These are phyloP conservation scores for Zalerion maritima DNA, from an alignment of 495 filamentous ascomycete species.

Conservation along the genomic window DNA sequence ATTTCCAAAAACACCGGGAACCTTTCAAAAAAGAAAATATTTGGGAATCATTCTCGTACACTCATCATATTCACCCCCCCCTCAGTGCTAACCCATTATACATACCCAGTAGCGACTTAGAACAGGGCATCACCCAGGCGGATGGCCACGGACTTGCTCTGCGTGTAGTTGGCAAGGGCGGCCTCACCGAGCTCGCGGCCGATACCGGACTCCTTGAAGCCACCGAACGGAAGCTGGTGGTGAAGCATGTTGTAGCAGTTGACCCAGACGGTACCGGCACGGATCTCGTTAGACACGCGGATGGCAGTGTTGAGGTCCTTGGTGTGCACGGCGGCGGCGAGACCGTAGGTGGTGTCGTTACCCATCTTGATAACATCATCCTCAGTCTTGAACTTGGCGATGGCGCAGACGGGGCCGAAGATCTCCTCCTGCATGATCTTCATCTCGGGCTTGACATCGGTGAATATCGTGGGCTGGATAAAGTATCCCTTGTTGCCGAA, in stretches of 20 bases:
- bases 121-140: constrained; percentile 30
- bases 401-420: constrained; percentile 87
- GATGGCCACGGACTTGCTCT: constrained; percentile 49
- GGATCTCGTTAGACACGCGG: constrained; percentile 65
- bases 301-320: constrained; percentile 85
- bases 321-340: constrained; percentile 89
- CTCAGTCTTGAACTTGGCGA: constrained; percentile 86
- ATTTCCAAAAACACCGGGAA: too few species aligned
- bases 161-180: constrained; percentile 82
- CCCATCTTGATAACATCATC: constrained; percentile 70
- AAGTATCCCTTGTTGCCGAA: constrained; percentile 88
- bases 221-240: constrained; percentile 74
- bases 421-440: constrained; percentile 99
- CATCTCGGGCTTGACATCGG: constrained; percentile 76
- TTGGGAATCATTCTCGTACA: too few species aligned
- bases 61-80: too few species aligned
- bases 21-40: too few species aligned
- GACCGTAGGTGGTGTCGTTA: constrained; percentile 75
- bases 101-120: too few species aligned
- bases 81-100: too few species aligned
- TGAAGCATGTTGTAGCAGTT: constrained; percentile 83
- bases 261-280: constrained; percentile 91
- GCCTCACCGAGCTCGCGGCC: constrained; percentile 92
- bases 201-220: constrained; percentile 86
- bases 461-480: constrained; percentile 96